Conservation (phyloP, 495 filamentous ascomycete species). For the Polyplosphaeria fusca region DNA sequence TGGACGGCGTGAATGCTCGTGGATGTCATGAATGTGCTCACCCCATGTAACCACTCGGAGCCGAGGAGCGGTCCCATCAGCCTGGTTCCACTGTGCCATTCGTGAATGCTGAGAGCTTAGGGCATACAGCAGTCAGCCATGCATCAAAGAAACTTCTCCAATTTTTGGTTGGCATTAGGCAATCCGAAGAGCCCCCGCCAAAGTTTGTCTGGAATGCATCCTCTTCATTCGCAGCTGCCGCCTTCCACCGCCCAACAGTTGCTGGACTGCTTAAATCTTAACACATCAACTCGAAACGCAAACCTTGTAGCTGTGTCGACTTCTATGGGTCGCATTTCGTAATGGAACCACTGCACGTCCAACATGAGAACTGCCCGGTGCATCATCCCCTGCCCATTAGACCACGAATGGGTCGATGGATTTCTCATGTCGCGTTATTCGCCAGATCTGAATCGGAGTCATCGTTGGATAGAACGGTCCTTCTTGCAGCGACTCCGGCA, state of each 20-base stretch:
- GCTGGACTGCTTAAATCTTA: not conserved
- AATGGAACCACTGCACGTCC: too few relatives aligned
- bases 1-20: too few relatives aligned
- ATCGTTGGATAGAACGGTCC: slow-evolving; percentile 39
- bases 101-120: slow-evolving; percentile 1
- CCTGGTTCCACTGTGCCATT: slow-evolving; percentile 10
- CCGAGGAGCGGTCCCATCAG: slow-evolving; percentile 7
- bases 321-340: too few relatives aligned
- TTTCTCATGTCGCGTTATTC: slow-evolving; percentile 21
- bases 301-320: too few relatives aligned
- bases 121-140: not conserved
- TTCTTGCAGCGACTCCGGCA: slow-evolving; percentile 27
- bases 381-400: too few relatives aligned
- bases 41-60: slow-evolving; percentile 10
- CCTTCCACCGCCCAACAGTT: too few relatives aligned
- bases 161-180: slow-evolving; percentile 7
- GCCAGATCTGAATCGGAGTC: slow-evolving; percentile 39
- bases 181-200: not conserved
- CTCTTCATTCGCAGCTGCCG: too few relatives aligned
- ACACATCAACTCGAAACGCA: slow-evolving; percentile 9
- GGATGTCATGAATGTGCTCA: too few relatives aligned
- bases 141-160: slow-evolving; percentile 11
- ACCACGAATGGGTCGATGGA: slow-evolving; percentile 11
- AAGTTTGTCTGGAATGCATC: too few relatives aligned
- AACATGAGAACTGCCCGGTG: too few relatives aligned